Evolutionary conservation across 257 asterid genomes (phyloP).

Genomic region (Ligustrum vulgare): DNA sequence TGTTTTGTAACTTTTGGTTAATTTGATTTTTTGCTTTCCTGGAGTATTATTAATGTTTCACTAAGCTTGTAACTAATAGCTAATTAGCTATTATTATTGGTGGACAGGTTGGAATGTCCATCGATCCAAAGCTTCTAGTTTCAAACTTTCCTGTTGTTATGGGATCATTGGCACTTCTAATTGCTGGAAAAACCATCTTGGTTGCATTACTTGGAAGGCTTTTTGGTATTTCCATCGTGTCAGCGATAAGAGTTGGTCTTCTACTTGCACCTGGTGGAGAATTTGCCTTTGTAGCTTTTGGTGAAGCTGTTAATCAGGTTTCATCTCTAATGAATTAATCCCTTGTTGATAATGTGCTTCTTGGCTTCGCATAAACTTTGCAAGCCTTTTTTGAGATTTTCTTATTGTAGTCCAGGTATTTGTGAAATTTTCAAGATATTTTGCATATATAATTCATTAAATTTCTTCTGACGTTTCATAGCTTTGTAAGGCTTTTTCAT

Average conservation of each 20-base stretch:
- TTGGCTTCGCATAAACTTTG: not conserved
- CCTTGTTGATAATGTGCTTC: conserved; percentile 22
- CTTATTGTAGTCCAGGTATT: not conserved
- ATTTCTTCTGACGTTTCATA: conserved; percentile 1
- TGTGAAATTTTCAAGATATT: not conserved
- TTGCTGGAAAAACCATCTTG: conserved; percentile 88
- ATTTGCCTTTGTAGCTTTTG: conserved; percentile 98
- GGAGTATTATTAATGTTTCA: conserved; percentile 11
- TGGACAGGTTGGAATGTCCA: conserved; percentile 98
- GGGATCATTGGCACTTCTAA: conserved; percentile 78
- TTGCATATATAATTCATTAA: conserved; percentile 4
- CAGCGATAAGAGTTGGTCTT: conserved; percentile 96
- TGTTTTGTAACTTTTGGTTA: conserved; percentile 6
- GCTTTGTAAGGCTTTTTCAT: not conserved
- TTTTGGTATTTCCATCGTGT: conserved; percentile 81
- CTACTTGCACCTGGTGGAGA: conserved; percentile 99
- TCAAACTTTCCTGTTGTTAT: conserved; percentile 88
- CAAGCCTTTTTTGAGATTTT: not conserved
- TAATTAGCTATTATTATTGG: conserved; percentile 10
- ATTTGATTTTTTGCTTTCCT: conserved; percentile 1
- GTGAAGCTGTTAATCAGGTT: conserved; percentile 99
- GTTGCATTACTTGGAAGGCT: conserved; percentile 81
- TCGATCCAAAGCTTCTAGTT: conserved; percentile 93
- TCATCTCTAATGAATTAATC: conserved; percentile 14
- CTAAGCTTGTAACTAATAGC: conserved; percentile 9